phyloP scores from a whole-genome alignment of 2,329 filamentous ascomycete species.

The Alternaria sp. region DNA sequence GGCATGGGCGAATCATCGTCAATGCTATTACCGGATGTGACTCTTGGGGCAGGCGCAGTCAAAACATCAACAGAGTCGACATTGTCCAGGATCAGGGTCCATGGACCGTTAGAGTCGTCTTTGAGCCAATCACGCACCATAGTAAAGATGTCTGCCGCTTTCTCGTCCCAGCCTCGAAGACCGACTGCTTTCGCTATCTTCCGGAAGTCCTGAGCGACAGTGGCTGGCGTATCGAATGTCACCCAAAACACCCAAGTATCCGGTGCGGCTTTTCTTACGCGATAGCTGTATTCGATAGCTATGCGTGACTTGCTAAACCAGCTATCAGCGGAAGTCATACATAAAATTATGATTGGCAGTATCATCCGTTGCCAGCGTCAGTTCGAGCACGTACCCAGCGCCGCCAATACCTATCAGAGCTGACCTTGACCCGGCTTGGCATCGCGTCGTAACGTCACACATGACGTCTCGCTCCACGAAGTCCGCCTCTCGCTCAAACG shows the following conservation, averaged over 20 bases:
- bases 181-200: conserved; percentile 36
- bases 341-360: neutral
- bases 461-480: neutral
- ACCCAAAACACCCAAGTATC: neutral
- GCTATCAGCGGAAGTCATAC: neutral
- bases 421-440: neutral
- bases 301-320: neutral
- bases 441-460: neutral
- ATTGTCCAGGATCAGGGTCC: conserved; percentile 47
- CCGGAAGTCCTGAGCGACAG: conserved; percentile 19
- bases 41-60: neutral
- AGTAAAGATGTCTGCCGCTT: conserved; percentile 26
- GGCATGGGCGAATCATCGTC: too few relatives aligned
- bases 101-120: conserved; percentile 29
- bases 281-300: neutral
- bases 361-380: neutral
- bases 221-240: neutral
- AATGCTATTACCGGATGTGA: neutral
- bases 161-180: conserved; percentile 35
- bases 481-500: neutral
- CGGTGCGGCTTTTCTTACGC: neutral
- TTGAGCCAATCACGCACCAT: conserved; percentile 29
- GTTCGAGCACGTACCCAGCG: neutral
- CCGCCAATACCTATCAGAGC: neutral
- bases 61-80: conserved; percentile 32